These are phyloP conservation scores for Silene latifolia DNA, from an alignment of 148 eudicot genomes.

Conservation along the genomic window DNA sequence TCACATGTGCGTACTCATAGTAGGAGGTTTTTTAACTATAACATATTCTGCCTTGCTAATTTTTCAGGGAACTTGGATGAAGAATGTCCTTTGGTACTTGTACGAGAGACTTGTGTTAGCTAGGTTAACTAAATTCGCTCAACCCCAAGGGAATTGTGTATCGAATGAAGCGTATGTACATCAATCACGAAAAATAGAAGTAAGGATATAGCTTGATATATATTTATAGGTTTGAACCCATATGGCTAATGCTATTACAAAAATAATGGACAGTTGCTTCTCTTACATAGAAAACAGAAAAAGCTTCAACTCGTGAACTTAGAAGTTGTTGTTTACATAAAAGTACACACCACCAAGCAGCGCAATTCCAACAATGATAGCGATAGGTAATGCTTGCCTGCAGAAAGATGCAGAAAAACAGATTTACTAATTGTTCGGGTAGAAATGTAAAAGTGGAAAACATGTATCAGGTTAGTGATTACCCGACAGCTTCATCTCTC, in stretches of 20 bases:
- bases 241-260: slow-evolving; percentile 7
- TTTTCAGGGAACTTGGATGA: neutral
- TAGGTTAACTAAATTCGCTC: neutral
- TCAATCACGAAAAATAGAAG: neutral
- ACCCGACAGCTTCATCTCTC: slow-evolving; percentile 88
- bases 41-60: neutral
- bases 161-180: neutral
- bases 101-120: neutral
- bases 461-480: slow-evolving; percentile 15
- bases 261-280: slow-evolving; percentile 25
- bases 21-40: too few relatives aligned
- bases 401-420: slow-evolving; percentile 9
- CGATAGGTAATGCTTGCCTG: slow-evolving; percentile 84
- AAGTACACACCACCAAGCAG: slow-evolving; percentile 68
- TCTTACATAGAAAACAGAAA: slow-evolving; percentile 9
- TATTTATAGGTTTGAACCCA: slow-evolving; percentile 7
- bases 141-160: too few relatives aligned
- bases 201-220: neutral
- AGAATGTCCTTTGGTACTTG: neutral
- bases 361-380: slow-evolving; percentile 61
- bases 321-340: slow-evolving; percentile 60
- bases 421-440: neutral
- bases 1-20: too few relatives aligned
- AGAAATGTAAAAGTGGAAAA: neutral
- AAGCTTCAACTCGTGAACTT: slow-evolving; percentile 13